Base-by-base conservation (phyloP, 441 rosid genomes). In the Isatis lusitanica region DNA sequence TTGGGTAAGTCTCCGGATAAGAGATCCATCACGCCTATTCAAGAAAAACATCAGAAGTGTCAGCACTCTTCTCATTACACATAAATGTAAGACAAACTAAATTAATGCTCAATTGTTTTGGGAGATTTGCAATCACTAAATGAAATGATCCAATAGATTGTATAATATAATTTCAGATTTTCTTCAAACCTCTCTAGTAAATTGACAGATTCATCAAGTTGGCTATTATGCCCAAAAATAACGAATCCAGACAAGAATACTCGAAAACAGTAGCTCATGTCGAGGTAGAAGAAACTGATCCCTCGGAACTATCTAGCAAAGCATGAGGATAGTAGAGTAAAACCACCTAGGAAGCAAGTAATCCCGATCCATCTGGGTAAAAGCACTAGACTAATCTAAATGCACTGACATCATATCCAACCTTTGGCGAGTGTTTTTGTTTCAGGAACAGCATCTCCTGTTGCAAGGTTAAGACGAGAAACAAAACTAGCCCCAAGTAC, bases 351-450 rank as follows among this genome's bases (percentile, higher is more conserved):
- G 18, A 61, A 52, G 28, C 17, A 53, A 67, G 7, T 16, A 58
- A 51, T 42, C 46, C 30, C 56, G 44, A 70, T 57, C 18, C 11
- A 15, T 30, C 30, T 33, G 68, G 58, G 44, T 73, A 69, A 51
- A 69, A 30, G 48, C 44, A 67, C 24, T 15, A 63, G 44, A 66
- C 56, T 46, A 50, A 55, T 38, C 43, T 65, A 58, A 71, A 68
- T 64, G 57, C 35, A 70, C 8, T 48, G 77, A 51, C 63, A 35
- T 46, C 48, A 58, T 55, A 39, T 66, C 53, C 30, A 69, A 94
- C 99, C 99, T 87, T 91, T 95, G 62, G 91, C 84, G 68, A 95
- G 89, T 62, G 98, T 79, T 83, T 85, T 93, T 57, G 99, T 93
- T 83, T 95, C 98, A 58, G 97, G 99, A 83, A 89, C 89, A 73